Evolutionary conservation across 345 rosid species (phyloP).

Genomic region (Hibiscus tridactylites): DNA sequence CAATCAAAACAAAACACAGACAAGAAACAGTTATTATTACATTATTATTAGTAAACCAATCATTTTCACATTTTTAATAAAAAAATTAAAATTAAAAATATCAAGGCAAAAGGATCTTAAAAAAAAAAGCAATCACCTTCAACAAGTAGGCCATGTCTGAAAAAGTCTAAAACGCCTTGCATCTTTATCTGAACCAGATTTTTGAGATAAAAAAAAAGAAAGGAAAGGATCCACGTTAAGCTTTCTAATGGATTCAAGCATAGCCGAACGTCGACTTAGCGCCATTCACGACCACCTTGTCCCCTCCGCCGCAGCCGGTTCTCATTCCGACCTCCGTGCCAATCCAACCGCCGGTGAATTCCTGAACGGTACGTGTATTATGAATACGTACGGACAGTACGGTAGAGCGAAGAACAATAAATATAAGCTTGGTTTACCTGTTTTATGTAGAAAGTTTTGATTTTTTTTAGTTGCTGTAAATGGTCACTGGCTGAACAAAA

Average conservation of each 20-base stretch:
- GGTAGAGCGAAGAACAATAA: not conserved
- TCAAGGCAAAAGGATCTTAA: too few relatives aligned
- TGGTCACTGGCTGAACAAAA: not conserved
- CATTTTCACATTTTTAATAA: too few relatives aligned
- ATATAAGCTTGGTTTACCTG: not conserved
- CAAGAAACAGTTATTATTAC: too few relatives aligned
- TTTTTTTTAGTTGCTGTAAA: not conserved
- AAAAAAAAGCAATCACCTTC: too few relatives aligned
- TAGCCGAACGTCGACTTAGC: conserved; percentile 69
- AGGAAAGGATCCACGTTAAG: not conserved
- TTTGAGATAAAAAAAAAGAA: not conserved
- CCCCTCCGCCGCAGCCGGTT: conserved; percentile 16
- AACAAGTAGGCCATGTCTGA: not conserved
- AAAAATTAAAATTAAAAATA: too few relatives aligned
- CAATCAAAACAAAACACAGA: too few relatives aligned
- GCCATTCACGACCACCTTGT: conserved; percentile 59
- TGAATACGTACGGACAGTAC: not conserved
- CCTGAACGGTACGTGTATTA: conserved; percentile 38
- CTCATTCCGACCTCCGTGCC: conserved; percentile 33
- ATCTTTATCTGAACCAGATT: not conserved
- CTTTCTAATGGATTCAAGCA: conserved; percentile 36
- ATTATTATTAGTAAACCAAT: too few relatives aligned
- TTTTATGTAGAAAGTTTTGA: too few relatives aligned
- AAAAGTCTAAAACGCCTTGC: not conserved
- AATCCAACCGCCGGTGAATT: conserved; percentile 74